Conservation (phyloP, 2,329 filamentous ascomycete genomes). For the Graphilbum fragrans region DNA sequence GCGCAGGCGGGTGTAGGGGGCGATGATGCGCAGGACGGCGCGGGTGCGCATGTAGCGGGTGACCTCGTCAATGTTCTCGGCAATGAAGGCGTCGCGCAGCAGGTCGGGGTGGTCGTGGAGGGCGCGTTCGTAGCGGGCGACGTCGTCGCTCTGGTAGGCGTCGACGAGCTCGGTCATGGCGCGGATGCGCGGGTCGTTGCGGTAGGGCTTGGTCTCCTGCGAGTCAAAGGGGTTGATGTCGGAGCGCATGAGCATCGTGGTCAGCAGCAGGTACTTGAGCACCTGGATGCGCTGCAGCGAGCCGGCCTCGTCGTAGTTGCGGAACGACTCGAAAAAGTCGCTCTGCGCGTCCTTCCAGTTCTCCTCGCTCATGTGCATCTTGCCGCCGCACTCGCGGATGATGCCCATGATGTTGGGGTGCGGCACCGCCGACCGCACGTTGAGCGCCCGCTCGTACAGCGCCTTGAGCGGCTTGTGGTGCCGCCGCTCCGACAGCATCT, state of each 20-base stretch:
- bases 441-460: conserved; percentile 81
- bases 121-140: conserved; percentile 81
- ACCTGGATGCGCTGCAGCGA: conserved; percentile 95
- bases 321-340: conserved; percentile 98
- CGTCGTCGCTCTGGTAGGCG: conserved; percentile 90
- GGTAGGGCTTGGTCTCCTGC: conserved; percentile 97
- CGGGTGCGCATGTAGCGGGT: conserved; percentile 97
- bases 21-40: conserved; percentile 83
- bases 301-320: conserved; percentile 96
- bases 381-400: conserved; percentile 95
- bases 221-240: conserved; percentile 98
- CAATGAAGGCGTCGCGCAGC: conserved; percentile 85
- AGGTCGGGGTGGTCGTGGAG: conserved; percentile 81
- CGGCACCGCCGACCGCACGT: conserved; percentile 90
- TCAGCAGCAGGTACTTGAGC: conserved; percentile 89
- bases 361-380: conserved; percentile 99
- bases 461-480: conserved; percentile 96
- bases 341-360: conserved; percentile 97
- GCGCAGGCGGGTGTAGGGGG: conserved; percentile 88
- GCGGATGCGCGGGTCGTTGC: conserved; percentile 84
- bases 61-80: conserved; percentile 97
- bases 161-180: conserved; percentile 97
- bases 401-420: conserved; percentile 99
- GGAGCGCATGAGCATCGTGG: conserved; percentile 97
- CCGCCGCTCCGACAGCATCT: conserved; percentile 93